Percentiles rank a stretch among this genome's conserved stretches.
Conservation (phyloP, 2,329 filamentous ascomycete genomes). For the Talaromyces sp. region DNA sequence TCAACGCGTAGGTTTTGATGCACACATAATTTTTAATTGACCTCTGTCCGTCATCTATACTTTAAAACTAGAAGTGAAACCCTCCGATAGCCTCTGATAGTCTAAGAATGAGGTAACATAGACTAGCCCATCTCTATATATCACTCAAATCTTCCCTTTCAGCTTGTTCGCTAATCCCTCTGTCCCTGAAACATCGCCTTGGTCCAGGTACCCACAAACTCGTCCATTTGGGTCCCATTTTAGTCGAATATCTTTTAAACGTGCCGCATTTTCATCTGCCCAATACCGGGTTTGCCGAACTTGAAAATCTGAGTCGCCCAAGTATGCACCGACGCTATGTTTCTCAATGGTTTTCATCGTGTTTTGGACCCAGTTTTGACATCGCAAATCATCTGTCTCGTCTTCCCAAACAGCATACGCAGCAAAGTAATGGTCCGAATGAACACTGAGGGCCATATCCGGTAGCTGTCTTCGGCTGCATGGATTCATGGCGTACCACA, state of each 20-base stretch:
- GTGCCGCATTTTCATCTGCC: constrained; percentile 37
- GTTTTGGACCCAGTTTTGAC: constrained; percentile 11
- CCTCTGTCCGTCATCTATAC: no score
- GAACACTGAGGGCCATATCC: constrained; percentile 50
- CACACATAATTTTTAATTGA: neutral
- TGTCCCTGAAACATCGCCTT: constrained; percentile 36
- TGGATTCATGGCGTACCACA: constrained; percentile 21
- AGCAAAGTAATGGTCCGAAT: constrained; percentile 51
- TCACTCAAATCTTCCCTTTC: constrained; percentile 21
- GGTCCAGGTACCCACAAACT: constrained; percentile 43
- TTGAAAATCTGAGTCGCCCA: constrained; percentile 51
- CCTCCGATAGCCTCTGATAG: neutral
- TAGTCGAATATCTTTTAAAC: constrained; percentile 25
- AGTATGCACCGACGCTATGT: constrained; percentile 43
- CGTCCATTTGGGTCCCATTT: constrained; percentile 10
- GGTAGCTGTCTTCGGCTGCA: constrained; percentile 32
- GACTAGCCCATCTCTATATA: neutral
- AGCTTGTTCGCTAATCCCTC: constrained; percentile 39
- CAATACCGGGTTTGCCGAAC: constrained; percentile 44
- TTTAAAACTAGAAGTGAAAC: neutral
- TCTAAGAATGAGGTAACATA: neutral
- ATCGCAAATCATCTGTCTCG: constrained; percentile 3
- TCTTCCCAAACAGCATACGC: constrained; percentile 46
- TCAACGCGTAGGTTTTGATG: neutral
- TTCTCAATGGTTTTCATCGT: constrained; percentile 29